Conservation (phyloP, 2,329 filamentous ascomycete species). For the Cadophora sp. region DNA sequence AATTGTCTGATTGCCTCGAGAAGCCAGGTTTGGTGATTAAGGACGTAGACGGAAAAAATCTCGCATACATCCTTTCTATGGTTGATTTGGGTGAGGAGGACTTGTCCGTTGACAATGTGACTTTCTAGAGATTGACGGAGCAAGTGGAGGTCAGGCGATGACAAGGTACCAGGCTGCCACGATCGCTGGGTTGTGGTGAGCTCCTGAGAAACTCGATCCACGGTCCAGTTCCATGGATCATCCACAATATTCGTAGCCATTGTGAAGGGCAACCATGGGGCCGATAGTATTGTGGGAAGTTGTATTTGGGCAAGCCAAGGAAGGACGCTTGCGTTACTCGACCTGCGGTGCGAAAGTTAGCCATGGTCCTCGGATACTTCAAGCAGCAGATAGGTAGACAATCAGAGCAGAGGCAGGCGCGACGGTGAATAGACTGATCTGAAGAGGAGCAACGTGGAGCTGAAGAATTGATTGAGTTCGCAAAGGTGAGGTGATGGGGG, state of each 20-base stretch:
- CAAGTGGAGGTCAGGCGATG: constrained; percentile 55
- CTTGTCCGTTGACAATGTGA: constrained; percentile 57
- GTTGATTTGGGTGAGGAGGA: constrained; percentile 23
- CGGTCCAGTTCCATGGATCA: constrained; percentile 79
- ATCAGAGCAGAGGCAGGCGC: not conserved
- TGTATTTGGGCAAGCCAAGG: constrained; percentile 30
- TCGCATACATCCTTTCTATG: not conserved
- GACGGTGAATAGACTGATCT: not conserved
- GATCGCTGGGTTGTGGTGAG: constrained; percentile 63
- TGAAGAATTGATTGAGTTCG: not conserved
- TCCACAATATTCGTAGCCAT: constrained; percentile 46
- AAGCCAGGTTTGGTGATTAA: not conserved
- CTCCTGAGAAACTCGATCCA: constrained; percentile 69
- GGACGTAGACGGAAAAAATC: not conserved
- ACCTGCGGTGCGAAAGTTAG: constrained; percentile 31
- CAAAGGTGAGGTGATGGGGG: not conserved
- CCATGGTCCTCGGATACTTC: constrained; percentile 21
- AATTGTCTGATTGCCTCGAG: constrained; percentile 7
- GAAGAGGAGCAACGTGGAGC: not conserved
- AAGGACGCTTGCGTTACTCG: constrained; percentile 14
- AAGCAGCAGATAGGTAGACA: not conserved
- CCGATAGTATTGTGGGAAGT: constrained; percentile 18
- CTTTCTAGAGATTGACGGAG: constrained; percentile 64
- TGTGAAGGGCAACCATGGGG: constrained; percentile 25
- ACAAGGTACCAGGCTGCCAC: constrained; percentile 49